Percentiles rank a stretch among this genome's conserved stretches.
phyloP scores from a whole-genome alignment of 768 basidiomycete species.

The Xanthoconium stramineum region DNA sequence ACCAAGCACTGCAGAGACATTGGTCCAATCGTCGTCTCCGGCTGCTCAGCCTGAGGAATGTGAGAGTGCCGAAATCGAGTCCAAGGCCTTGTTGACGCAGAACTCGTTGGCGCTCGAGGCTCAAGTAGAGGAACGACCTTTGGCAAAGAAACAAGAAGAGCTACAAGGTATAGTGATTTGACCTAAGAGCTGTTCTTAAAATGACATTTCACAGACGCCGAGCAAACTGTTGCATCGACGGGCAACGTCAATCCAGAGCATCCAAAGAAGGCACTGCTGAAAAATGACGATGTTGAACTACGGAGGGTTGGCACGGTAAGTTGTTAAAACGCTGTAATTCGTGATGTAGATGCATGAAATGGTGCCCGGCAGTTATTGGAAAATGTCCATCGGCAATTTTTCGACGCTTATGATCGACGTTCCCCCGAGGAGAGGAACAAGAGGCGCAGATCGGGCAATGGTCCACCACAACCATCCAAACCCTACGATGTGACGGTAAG shows the following conservation, averaged over 20 bases:
- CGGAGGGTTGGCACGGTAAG: slow-evolving; percentile 70
- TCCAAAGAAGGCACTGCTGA: slow-evolving; percentile 71
- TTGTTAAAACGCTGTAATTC: background rate
- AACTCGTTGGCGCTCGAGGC: slow-evolving; percentile 79
- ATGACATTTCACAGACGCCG: slow-evolving; percentile 10
- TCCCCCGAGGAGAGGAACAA: slow-evolving; percentile 27
- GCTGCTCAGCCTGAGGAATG: slow-evolving; percentile 33
- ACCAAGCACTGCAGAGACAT: slow-evolving; percentile 16
- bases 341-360: background rate
- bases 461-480: slow-evolving; percentile 31
- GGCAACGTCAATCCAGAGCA: slow-evolving; percentile 40
- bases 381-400: slow-evolving; percentile 78
- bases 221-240: slow-evolving; percentile 14
- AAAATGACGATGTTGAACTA: slow-evolving; percentile 85
- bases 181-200: background rate
- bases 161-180: slow-evolving; percentile 47
- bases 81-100: slow-evolving; percentile 59
- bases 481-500: slow-evolving; percentile 77
- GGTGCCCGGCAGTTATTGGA: slow-evolving; percentile 59
- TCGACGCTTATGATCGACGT: slow-evolving; percentile 55
- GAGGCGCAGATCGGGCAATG: slow-evolving; percentile 23
- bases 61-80: slow-evolving; percentile 43
- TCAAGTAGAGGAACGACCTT: slow-evolving; percentile 79
- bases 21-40: slow-evolving; percentile 12
- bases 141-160: slow-evolving; percentile 86